Base-by-base conservation (phyloP, 2,329 filamentous ascomycete species). In the Bipolaris bicolor region DNA sequence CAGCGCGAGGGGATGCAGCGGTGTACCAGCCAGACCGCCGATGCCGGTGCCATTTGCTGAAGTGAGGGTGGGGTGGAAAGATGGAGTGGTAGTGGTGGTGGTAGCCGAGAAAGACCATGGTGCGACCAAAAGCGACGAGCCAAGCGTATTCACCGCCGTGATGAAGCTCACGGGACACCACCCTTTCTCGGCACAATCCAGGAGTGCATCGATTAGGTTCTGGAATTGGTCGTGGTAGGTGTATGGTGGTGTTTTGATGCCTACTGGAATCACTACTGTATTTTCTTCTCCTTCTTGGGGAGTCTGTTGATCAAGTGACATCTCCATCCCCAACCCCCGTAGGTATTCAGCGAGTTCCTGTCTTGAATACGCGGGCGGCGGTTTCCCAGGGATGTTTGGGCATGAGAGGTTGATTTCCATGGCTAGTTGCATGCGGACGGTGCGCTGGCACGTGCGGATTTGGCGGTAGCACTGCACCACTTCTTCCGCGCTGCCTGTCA, bases 351-450 rank as follows among this genome's bases (percentile, higher is more conserved):
- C 61, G 2, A 93, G 71, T 0, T 81, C 78, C 0, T 63, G 62
- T 0, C 79, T 74, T 7, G 84, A 81, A 71, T 92, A 93, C 0
- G 90, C 90, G 5, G 90, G 89, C 1, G 90, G 90, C 0, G 90
- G 87, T 45, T 83, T 83, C 16, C 79, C 78, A 0, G 83, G 81
- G 48, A 93, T 92, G 67, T 94, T 93, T 0, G 90, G 90, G 65
- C 90, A 93, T 31, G 86, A 89, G 29, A 93, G 83, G 70, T 94
- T 94, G 67, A 93, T 80, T 74, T 94, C 90, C 80, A 92, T 85
- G 16, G 86, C 87, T 0, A 91, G 78, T 1, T 81, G 80, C 62
- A 86, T 79, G 22, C 24, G 46, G 3, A 70, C 79, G 2, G 50
- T 53, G 1, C 41, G 16, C 56, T 81, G 58, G 59, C 68, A 45